Conservation (phyloP, 495 filamentous ascomycete genomes). For the Neurospora tetraspora region DNA sequence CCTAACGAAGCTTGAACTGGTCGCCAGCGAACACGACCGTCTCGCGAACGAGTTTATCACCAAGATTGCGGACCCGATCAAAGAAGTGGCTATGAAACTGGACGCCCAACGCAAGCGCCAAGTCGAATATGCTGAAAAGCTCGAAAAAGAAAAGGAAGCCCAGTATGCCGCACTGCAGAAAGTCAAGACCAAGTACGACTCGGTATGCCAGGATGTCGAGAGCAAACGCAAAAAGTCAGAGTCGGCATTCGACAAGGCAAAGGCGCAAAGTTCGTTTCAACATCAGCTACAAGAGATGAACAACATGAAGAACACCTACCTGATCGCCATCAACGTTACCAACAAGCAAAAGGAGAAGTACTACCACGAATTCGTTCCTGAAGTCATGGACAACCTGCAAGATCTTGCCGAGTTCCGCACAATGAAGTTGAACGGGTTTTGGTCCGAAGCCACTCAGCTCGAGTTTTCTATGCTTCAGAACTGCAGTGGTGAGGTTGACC, state of each 20-base stretch:
- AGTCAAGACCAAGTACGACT: constrained; percentile 85
- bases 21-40: constrained; percentile 80
- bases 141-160: constrained; percentile 79
- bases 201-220: constrained; percentile 87
- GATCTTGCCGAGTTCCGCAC: constrained; percentile 85
- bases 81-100: constrained; percentile 57
- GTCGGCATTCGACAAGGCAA: constrained; percentile 74
- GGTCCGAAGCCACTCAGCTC: constrained; percentile 69
- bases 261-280: constrained; percentile 82
- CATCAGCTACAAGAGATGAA: constrained; percentile 89
- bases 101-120: constrained; percentile 92
- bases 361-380: constrained; percentile 93
- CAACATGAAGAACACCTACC: constrained; percentile 95
- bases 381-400: constrained; percentile 82
- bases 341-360: constrained; percentile 96
- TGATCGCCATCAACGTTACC: constrained; percentile 89
- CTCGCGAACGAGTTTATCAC: constrained; percentile 64
- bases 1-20: constrained; percentile 75
- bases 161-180: constrained; percentile 83
- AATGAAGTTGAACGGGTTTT: constrained; percentile 70
- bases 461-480: constrained; percentile 63
- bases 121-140: constrained; percentile 73
- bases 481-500: constrained; percentile 58
- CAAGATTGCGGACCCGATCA: constrained; percentile 78
- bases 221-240: constrained; percentile 89